A percentile compares a stretch with the other conserved stretches of the same genome.
phyloP scores from a whole-genome alignment of 257 asterid genomes.

The Petunia secreta region DNA sequence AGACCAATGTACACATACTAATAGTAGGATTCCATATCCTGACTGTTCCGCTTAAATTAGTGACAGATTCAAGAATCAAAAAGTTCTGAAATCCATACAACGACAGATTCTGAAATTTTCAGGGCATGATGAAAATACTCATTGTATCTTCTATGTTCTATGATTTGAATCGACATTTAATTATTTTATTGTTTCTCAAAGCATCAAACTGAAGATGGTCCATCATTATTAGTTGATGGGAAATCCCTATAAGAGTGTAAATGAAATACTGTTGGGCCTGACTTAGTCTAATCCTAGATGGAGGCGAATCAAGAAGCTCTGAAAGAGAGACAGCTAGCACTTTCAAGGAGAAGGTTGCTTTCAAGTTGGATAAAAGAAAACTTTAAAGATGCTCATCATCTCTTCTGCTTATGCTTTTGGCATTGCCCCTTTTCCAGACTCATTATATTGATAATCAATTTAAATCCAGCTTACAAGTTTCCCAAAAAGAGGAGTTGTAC shows the following conservation, averaged over 20 bases:
- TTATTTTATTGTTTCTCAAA: not conserved
- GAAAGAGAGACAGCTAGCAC: not conserved
- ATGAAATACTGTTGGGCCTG: not conserved
- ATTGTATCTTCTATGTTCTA: not conserved
- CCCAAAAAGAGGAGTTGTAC: not conserved
- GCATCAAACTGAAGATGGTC: not conserved
- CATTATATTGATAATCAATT: not conserved
- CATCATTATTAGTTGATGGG: slow-evolving; percentile 19
- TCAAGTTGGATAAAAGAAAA: not conserved
- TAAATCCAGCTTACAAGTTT: too few relatives aligned
- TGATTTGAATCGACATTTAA: not conserved
- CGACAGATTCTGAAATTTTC: not conserved
- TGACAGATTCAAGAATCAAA: not conserved
- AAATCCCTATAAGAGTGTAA: not conserved
- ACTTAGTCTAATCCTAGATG: not conserved
- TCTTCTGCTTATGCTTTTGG: not conserved
- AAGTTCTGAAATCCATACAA: not conserved
- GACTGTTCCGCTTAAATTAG: not conserved
- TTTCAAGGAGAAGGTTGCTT: not conserved
- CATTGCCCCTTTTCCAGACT: not conserved
- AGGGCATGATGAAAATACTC: not conserved
- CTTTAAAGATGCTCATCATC: not conserved
- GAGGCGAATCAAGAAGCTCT: not conserved
- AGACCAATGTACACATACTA: not conserved
- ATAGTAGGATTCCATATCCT: not conserved